Evolutionary conservation across 2,329 filamentous ascomycete genomes (phyloP), one percentile per base, ranked within the genome.

Genomic region (Chaetomiaceae sp.): DNA sequence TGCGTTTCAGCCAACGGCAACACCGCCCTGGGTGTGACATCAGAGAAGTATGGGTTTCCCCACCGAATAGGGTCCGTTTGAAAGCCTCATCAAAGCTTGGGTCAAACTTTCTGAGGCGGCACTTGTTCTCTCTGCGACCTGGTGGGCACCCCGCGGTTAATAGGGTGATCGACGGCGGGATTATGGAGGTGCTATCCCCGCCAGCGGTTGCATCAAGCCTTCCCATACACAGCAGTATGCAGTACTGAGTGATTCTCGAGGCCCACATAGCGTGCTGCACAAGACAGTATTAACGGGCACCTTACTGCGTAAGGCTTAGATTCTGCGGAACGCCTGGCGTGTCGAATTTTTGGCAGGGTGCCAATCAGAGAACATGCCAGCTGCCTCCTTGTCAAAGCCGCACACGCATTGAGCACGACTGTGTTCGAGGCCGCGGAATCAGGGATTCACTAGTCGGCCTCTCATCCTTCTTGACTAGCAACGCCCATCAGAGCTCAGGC

Each of bases 311-410:
- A 44, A 54, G 55, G 48, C 52, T 47, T 37, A 44, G 40, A 30
- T 30, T 16, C 27, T 56, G 55, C 66, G 64, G 64, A 69, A 69
- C 66, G 61, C 58, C 61, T 64, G 54, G 61, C 63, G 66, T 67
- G 57, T 71, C 66, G 65, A 66, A 69, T 64, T 47, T 62, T 50
- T 58, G 49, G 14, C 20, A 27, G 20, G 46, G 27, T 41, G 20
- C 45, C 34, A 48, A 23, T 32, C 45, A 38, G 16, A 18, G n/a
- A 4, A 23, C 20, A 30, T 16, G 58, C 21, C 37, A 25, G n/a
- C 21, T 29, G 18, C 36, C 33, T 42, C 36, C 34, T 34, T 36
- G 11, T n/a, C 48, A 20, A 40, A 16, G 21, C 41, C 5, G 20
- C 37, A 18, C 8, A 37, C 32, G 23, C 36, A 37, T n/a, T 5